Percentiles rank a stretch among this genome's conserved stretches.
phyloP scores from a whole-genome alignment of 768 basidiomycete species.

The Hericium coralloides region DNA sequence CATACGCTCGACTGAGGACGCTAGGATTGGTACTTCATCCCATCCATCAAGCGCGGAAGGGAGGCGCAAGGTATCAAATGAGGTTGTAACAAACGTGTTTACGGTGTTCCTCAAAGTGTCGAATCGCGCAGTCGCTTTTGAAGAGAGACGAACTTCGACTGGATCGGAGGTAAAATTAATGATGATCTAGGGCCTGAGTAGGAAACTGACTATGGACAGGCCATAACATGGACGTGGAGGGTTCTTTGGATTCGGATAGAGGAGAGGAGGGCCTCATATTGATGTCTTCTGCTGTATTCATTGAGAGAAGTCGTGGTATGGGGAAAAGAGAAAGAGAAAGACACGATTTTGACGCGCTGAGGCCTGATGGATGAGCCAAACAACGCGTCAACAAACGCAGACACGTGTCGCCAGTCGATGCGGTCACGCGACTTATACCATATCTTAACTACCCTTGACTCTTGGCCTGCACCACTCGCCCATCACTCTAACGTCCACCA shows the following conservation, averaged over 20 bases:
- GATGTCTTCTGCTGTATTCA: constrained; percentile 6
- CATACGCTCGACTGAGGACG: constrained; percentile 69
- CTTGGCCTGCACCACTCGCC: not conserved
- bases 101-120: constrained; percentile 67
- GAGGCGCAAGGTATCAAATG: constrained; percentile 58
- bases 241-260: not conserved
- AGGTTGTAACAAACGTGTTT: constrained; percentile 40
- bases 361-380: constrained; percentile 22
- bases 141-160: constrained; percentile 81
- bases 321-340: not conserved
- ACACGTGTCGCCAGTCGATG: constrained; percentile 11
- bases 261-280: not conserved
- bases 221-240: constrained; percentile 31
- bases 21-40: constrained; percentile 65
- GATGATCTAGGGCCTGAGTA: not conserved
- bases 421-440: not conserved
- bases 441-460: not conserved
- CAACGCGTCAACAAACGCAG: constrained; percentile 39
- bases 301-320: constrained; percentile 4
- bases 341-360: not conserved
- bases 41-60: constrained; percentile 72
- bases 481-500: not conserved
- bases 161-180: not conserved
- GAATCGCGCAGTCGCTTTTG: constrained; percentile 61
- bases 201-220: constrained; percentile 50